Evolutionary conservation across 2,329 filamentous ascomycete genomes (phyloP), one percentile per base, ranked within the genome.

Genomic region (Sporothrix dimorphospora): DNA sequence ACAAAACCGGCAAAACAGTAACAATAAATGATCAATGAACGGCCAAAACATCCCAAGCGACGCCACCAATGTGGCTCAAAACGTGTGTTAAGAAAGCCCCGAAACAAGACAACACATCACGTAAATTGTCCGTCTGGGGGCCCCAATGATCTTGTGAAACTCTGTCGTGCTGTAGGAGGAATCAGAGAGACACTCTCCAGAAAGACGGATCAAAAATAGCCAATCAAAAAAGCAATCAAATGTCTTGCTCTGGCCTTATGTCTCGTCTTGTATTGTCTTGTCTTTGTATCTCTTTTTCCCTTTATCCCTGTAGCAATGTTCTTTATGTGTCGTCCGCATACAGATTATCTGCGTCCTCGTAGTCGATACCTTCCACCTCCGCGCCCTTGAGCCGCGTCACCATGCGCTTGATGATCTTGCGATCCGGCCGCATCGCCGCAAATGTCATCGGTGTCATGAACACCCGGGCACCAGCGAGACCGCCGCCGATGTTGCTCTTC

Each of bases 361-460:
- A 47, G 40, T 65, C 67, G 53, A 70, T 30, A 34, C 61, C 59
- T n/a, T 57, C 69, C 24, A 69, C 63, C 38, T 51, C 68, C 14
- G 30, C 24, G 9, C 67, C 69, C 16, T 38, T 27, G 24, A 74
- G 59, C 16, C 59, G 73, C 0, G 75, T 75, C 42, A 75, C 70
- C 19, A 77, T 71, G 40, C 73, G 75, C 45, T 73, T 73, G 69
- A 78, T 76, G 8, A 75, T 72, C 45, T 76, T 78, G 34, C 66
- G 78, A 72, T 85, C 82, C 0, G 83, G 82, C 34, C 78, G 79
- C 30, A 82, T 74, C 1, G 79, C 75, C 0, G 78, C 80, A 70
- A 81, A 83, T 76, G 83, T 79, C 19, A 74, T 72, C 0, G 82
- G 78, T 1, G 79, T 79, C 34, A 86, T 77, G 0, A 80, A 67